Conservation (phyloP, 495 filamentous ascomycete genomes). For the Aspergillus saccharolyticus region DNA sequence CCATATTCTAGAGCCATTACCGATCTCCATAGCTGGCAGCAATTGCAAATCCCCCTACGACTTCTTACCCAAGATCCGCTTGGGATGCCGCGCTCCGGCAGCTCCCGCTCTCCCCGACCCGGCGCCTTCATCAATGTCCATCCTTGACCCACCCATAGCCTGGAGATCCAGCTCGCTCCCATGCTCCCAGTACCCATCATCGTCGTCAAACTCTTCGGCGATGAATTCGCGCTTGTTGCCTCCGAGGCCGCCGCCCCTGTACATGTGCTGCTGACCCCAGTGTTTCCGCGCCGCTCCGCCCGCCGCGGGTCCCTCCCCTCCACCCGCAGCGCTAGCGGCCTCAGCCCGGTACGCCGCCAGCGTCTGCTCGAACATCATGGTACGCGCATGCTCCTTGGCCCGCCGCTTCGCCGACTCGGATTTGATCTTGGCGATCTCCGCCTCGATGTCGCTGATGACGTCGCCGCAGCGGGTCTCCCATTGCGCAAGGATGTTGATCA, state of each 20-base stretch:
- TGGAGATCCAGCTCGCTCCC: constrained; percentile 56
- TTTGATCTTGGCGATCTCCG: constrained; percentile 57
- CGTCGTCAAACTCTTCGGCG: constrained; percentile 40
- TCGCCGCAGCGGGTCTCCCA: constrained; percentile 73
- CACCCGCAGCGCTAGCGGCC: neutral
- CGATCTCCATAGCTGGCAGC: neutral
- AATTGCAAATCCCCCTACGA: constrained; percentile 18
- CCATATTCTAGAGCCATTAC: neutral
- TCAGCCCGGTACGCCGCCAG: constrained; percentile 24
- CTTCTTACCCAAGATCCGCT: constrained; percentile 41
- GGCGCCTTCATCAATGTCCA: constrained; percentile 44
- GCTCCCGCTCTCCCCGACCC: constrained; percentile 21
- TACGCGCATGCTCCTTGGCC: constrained; percentile 42
- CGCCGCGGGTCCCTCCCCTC: neutral
- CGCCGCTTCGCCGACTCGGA: constrained; percentile 50
- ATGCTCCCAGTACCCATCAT: constrained; percentile 42
- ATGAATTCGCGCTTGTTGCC: constrained; percentile 41
- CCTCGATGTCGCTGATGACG: constrained; percentile 72
- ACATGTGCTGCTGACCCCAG: constrained; percentile 7
- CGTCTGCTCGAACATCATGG: constrained; percentile 44
- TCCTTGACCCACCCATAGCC: constrained; percentile 39
- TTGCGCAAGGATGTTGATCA: constrained; percentile 61
- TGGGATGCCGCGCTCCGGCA: constrained; percentile 28
- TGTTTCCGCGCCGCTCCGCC: constrained; percentile 14
- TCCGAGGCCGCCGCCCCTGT: constrained; percentile 10